phyloP scores from a whole-genome alignment of 345 rosid genomes.

The Eucalyptus microcorys region DNA sequence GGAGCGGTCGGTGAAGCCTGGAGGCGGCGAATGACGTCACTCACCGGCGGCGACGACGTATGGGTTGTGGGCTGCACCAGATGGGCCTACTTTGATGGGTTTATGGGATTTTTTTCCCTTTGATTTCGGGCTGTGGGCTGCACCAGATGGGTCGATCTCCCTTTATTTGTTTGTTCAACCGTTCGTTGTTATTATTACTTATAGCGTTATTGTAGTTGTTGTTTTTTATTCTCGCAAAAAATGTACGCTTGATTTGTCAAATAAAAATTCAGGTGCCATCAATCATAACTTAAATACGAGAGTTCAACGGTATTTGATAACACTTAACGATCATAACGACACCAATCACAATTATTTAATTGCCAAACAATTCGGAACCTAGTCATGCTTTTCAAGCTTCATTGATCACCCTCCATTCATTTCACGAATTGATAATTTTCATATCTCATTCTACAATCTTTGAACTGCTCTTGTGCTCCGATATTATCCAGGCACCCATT shows the following conservation, averaged over 20 bases:
- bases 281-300: not conserved
- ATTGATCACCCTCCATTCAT: not conserved
- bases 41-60: not conserved
- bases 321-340: rapidly evolving
- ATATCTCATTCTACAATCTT: not conserved
- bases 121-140: not conserved
- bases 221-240: not conserved
- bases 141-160: not conserved
- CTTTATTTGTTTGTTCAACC: not conserved
- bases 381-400: rapidly evolving
- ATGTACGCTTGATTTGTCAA: not conserved
- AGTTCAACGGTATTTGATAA: not conserved
- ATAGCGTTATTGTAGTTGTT: rapidly evolving
- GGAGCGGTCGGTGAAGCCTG: not conserved
- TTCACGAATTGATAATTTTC: not conserved
- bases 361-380: not conserved
- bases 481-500: not conserved
- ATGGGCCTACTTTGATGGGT: not conserved
- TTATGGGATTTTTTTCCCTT: not conserved
- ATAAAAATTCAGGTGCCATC: not conserved
- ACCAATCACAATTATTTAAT: not conserved
- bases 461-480: rapidly evolving
- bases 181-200: not conserved
- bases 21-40: not conserved
- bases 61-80: not conserved